Evolutionary conservation across 2,329 filamentous ascomycete species (phyloP).

Genomic region (Chaetomiaceae sp.): DNA sequence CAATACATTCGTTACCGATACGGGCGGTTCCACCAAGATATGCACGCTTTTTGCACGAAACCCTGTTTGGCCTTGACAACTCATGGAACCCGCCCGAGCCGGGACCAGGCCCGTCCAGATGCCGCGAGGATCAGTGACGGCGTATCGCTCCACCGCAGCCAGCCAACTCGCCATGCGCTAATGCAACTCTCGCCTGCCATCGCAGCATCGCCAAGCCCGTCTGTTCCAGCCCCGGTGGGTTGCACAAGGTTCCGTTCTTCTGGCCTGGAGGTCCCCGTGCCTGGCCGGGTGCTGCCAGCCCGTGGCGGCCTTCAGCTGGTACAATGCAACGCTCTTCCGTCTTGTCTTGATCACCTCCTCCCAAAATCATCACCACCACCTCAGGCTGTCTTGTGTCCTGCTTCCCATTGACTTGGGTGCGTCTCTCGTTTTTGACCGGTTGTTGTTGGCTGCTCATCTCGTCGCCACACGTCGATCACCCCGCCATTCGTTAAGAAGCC

Average conservation of each 20-base stretch:
- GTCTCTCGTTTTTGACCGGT: conserved; percentile 1
- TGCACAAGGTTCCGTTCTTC: too few species aligned
- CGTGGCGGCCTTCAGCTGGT: too few species aligned
- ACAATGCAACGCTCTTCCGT: neutral
- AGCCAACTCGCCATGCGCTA: neutral
- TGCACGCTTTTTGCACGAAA: too few species aligned
- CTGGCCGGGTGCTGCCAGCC: too few species aligned
- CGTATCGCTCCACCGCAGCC: neutral
- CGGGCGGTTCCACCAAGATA: too few species aligned
- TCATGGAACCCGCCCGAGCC: too few species aligned
- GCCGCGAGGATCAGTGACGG: neutral
- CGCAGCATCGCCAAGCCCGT: conserved; percentile 8
- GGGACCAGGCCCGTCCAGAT: neutral
- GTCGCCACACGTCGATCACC: neutral
- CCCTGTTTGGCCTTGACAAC: too few species aligned
- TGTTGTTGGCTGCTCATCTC: neutral
- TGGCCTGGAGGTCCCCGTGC: too few species aligned
- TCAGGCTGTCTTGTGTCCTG: neutral
- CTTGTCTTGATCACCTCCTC: neutral
- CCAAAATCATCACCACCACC: neutral
- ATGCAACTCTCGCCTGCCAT: neutral
- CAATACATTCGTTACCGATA: too few species aligned
- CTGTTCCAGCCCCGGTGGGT: neutral
- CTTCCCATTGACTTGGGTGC: neutral
- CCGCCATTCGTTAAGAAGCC: conserved; percentile 2